phyloP scores from a whole-genome alignment of 768 basidiomycete genomes.

The Ramaria rubella region DNA sequence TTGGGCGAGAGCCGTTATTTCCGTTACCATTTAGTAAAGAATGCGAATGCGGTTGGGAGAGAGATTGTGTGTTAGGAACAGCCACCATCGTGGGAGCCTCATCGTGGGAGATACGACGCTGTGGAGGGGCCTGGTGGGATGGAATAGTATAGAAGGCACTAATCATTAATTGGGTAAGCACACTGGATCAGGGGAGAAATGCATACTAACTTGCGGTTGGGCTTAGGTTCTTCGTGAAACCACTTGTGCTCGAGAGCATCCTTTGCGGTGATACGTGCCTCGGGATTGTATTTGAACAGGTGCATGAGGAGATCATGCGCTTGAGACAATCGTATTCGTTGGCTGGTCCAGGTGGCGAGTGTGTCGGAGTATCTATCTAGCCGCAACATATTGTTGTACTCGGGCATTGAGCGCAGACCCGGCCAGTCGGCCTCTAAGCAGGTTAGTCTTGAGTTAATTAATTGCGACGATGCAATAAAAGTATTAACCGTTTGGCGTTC shows the following conservation, averaged over 20 bases:
- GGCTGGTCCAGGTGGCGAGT: constrained; percentile 69
- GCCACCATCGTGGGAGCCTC: constrained; percentile 87
- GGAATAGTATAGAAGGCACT: constrained; percentile 72
- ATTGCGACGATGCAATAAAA: background rate
- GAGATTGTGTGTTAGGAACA: constrained; percentile 33
- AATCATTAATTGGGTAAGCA: constrained; percentile 3
- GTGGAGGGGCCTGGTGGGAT: constrained; percentile 69
- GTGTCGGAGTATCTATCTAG: constrained; percentile 66
- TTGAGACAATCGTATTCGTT: constrained; percentile 48
- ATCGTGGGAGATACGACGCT: constrained; percentile 85
- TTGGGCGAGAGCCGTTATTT: constrained; percentile 5
- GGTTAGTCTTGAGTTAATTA: background rate
- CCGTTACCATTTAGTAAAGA: constrained; percentile 9
- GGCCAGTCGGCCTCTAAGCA: constrained; percentile 82
- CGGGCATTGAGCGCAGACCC: constrained; percentile 76
- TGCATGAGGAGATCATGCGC: constrained; percentile 78
- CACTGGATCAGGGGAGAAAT: background rate
- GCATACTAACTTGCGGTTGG: constrained; percentile 70
- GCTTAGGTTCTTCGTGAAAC: constrained; percentile 87
- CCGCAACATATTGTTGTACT: constrained; percentile 75
- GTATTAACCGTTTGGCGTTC: constrained; percentile 72
- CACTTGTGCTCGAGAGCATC: constrained; percentile 81
- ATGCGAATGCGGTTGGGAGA: constrained; percentile 9
- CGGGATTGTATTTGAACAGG: constrained; percentile 89
- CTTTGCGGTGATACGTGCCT: constrained; percentile 73